phyloP scores from a whole-genome alignment of 768 basidiomycete genomes.

The Kwoniella botswanensis region DNA sequence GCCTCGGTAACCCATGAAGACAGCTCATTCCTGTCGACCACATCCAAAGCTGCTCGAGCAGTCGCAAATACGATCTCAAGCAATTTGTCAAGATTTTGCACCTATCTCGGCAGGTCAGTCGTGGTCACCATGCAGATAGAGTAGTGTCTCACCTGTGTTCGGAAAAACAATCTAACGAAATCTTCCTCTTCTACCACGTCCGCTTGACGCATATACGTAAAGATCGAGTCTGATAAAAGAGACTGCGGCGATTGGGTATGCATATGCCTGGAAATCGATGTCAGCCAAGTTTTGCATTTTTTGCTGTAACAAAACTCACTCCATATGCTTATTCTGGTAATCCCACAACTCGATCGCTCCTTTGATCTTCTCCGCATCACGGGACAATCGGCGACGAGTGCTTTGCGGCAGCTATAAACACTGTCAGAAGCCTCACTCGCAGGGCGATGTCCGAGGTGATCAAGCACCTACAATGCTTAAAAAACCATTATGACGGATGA shows the following conservation, averaged over 20 bases:
- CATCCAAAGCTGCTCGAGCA: slow-evolving; percentile 45
- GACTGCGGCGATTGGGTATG: slow-evolving; percentile 59
- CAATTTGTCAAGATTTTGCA: slow-evolving; percentile 70
- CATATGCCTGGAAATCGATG: slow-evolving; percentile 32
- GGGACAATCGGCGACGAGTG: slow-evolving; percentile 73
- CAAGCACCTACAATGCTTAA: slow-evolving; percentile 67
- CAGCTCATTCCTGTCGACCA: slow-evolving; percentile 62
- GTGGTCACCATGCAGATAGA: neutral
- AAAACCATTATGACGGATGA: slow-evolving; percentile 84
- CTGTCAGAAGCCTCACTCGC: slow-evolving; percentile 6
- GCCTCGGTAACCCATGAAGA: slow-evolving; percentile 67
- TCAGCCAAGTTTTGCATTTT: slow-evolving; percentile 48
- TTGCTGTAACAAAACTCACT: slow-evolving; percentile 37
- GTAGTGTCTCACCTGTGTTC: slow-evolving; percentile 60
- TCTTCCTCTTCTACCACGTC: slow-evolving; percentile 72
- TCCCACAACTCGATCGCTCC: slow-evolving; percentile 81
- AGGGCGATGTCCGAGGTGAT: neutral
- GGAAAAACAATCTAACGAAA: slow-evolving; percentile 81
- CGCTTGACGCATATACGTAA: slow-evolving; percentile 69
- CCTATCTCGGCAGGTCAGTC: slow-evolving; percentile 43
- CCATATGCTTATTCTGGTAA: slow-evolving; percentile 55
- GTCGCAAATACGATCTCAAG: slow-evolving; percentile 61
- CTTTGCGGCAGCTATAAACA: slow-evolving; percentile 74
- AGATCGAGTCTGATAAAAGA: slow-evolving; percentile 70
- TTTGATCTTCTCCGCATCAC: slow-evolving; percentile 84